phyloP scores from a whole-genome alignment of 73 alveolate species.

The Paramecium tetraurelia region DNA sequence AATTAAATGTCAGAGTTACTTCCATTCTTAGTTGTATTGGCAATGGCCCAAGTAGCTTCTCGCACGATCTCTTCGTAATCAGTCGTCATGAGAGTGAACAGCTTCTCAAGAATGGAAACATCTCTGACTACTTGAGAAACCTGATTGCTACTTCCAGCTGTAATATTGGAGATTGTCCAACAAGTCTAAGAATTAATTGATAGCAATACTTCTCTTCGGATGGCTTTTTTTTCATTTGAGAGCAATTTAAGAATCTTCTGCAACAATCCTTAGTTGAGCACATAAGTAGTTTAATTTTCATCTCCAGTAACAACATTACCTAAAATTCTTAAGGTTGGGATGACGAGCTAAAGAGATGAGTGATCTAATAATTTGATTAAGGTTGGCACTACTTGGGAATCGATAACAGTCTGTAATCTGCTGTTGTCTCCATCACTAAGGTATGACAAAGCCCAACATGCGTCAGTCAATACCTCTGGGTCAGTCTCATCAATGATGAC shows the following conservation, averaged over 20 bases:
- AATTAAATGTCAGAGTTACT: conserved; percentile 66
- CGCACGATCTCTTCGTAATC: conserved; percentile 80
- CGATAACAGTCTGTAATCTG: conserved; percentile 85
- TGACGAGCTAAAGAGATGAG: conserved; percentile 65
- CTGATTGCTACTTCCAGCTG: conserved; percentile 91
- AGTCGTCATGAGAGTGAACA: conserved; percentile 63
- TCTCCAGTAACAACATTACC: conserved; percentile 95
- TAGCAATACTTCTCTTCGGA: conserved; percentile 80
- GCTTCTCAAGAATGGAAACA: conserved; percentile 64
- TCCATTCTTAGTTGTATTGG: conserved; percentile 89
- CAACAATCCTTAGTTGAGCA: conserved; percentile 81
- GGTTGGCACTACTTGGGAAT: conserved; percentile 73
- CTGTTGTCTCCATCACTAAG: conserved; percentile 95
- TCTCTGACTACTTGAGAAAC: conserved; percentile 73
- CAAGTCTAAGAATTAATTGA: conserved; percentile 53
- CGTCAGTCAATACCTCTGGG: conserved; percentile 92
- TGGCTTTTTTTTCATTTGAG: conserved; percentile 71
- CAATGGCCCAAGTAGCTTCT: conserved; percentile 93
- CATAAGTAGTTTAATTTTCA: conserved; percentile 86
- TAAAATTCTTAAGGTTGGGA: conserved; percentile 87
- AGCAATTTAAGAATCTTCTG: conserved; percentile 73
- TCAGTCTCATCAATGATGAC: conserved; percentile 75
- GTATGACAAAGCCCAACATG: conserved; percentile 93
- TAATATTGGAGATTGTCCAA: conserved; percentile 92
- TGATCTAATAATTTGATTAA: conserved; percentile 80